These are phyloP conservation scores for Mycena galericulata DNA, from an alignment of 768 basidiomycete species.

Conservation along the genomic window DNA sequence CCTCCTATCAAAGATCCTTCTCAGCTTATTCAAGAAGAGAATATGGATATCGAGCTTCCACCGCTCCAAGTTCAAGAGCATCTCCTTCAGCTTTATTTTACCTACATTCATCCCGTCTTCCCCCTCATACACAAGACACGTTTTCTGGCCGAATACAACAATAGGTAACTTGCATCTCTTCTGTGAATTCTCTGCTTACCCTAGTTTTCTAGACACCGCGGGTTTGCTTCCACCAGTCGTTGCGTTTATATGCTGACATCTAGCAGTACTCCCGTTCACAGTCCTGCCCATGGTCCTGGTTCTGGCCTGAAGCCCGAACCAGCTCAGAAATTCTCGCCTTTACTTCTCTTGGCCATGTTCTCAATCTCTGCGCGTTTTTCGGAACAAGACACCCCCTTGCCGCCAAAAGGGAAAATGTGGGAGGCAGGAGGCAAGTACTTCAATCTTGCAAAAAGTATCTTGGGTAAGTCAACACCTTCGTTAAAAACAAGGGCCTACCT, in stretches of 20 bases:
- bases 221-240: conserved; percentile 8
- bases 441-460: conserved; percentile 67
- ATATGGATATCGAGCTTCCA: conserved; percentile 65
- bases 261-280: conserved; percentile 41
- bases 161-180: conserved; percentile 51
- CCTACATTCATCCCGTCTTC: conserved; percentile 85
- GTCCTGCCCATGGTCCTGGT: conserved; percentile 37
- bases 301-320: conserved; percentile 61
- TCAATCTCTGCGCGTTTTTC: conserved; percentile 83
- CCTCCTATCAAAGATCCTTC: conserved; percentile 63
- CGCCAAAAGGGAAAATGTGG: conserved; percentile 71
- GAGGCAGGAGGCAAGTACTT: conserved; percentile 77
- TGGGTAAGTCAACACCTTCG: conserved; percentile 60
- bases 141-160: conserved; percentile 74
- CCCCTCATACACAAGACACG: conserved; percentile 82
- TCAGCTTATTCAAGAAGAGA: conserved; percentile 56
- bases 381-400: conserved; percentile 60
- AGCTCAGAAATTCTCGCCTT: conserved; percentile 72
- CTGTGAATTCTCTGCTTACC: neutral
- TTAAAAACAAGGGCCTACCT: neutral
- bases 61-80: conserved; percentile 71
- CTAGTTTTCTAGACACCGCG: conserved; percentile 17
- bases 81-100: conserved; percentile 82
- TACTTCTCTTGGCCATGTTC: conserved; percentile 85
- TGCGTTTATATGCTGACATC: neutral